Conservation (phyloP, 2,329 filamentous ascomycete species). For the Chaetothyriales sp. region DNA sequence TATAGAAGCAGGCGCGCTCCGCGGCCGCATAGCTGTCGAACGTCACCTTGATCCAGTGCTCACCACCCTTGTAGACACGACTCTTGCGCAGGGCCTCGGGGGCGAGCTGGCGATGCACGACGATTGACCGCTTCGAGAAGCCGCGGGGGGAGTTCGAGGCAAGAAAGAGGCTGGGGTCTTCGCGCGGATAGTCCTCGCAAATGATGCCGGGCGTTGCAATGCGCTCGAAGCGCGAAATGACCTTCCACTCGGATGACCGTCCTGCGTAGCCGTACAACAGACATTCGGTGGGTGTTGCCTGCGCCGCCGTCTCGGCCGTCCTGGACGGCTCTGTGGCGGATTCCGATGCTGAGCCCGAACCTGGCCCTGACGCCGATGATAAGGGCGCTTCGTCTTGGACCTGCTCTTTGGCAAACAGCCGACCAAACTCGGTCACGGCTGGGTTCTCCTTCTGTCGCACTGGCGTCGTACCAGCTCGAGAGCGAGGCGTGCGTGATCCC, state of each 20-base stretch:
- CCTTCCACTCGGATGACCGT: constrained; percentile 59
- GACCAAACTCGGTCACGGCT: constrained; percentile 33
- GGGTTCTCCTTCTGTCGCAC: constrained; percentile 38
- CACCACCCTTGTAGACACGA: constrained; percentile 65
- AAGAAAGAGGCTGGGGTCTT: constrained; percentile 58
- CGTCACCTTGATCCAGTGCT: constrained; percentile 83
- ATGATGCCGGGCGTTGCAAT: constrained; percentile 51
- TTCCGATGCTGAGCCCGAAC: constrained; percentile 10
- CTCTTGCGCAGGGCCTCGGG: constrained; percentile 62
- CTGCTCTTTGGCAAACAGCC: constrained; percentile 31
- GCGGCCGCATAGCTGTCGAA: constrained; percentile 61
- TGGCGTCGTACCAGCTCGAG: constrained; percentile 43
- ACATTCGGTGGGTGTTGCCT: constrained; percentile 50
- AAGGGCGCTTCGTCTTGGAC: neutral
- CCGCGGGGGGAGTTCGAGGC: constrained; percentile 40
- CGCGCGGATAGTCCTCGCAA: constrained; percentile 83
- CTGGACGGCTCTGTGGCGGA: constrained; percentile 8
- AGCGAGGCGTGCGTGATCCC: constrained; percentile 33
- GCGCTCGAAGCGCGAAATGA: constrained; percentile 74
- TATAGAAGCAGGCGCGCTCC: constrained; percentile 52
- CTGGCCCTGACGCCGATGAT: neutral
- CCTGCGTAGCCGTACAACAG: constrained; percentile 69
- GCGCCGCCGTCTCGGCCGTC: constrained; percentile 25
- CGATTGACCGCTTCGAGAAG: constrained; percentile 28
- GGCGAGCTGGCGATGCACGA: constrained; percentile 48